phyloP scores from a whole-genome alignment of 2,329 filamentous ascomycete species.

The Neurospora sp. region DNA sequence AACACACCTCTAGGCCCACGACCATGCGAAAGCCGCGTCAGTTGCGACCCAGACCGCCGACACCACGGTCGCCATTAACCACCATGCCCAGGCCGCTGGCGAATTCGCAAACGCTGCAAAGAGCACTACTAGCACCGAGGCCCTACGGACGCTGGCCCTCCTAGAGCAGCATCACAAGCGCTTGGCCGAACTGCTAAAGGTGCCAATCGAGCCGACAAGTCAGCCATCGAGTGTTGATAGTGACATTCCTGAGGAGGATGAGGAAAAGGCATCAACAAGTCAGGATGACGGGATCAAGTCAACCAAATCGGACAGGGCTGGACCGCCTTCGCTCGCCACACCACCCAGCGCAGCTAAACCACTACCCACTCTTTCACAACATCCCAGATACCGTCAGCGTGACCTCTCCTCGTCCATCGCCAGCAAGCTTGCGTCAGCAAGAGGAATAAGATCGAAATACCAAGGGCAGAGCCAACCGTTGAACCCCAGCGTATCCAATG shows the following conservation, averaged over 20 bases:
- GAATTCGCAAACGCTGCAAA: slow-evolving; percentile 81
- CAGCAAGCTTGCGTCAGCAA: slow-evolving; percentile 75
- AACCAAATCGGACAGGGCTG: slow-evolving; percentile 3
- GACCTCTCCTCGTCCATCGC: slow-evolving; percentile 76
- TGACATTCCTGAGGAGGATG: slow-evolving; percentile 25
- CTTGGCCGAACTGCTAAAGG: slow-evolving; percentile 71
- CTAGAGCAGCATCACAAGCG: slow-evolving; percentile 81
- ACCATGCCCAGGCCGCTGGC: slow-evolving; percentile 78
- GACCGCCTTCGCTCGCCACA: slow-evolving; percentile 5
- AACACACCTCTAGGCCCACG: slow-evolving; percentile 54
- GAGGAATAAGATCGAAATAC: slow-evolving; percentile 61
- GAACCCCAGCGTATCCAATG: slow-evolving; percentile 62
- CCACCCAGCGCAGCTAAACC: slow-evolving; percentile 20
- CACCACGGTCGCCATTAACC: slow-evolving; percentile 72
- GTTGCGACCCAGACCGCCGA: slow-evolving; percentile 64
- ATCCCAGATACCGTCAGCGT: slow-evolving; percentile 47
- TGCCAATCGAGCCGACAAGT: slow-evolving; percentile 45
- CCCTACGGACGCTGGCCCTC: slow-evolving; percentile 70
- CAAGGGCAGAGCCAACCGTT: slow-evolving; percentile 49
- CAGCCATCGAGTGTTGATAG: slow-evolving; percentile 26
- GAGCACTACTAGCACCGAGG: slow-evolving; percentile 58
- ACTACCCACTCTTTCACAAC: slow-evolving; percentile 28
- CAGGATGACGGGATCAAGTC: slow-evolving; percentile 14
- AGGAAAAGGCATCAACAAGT: slow-evolving; percentile 23
- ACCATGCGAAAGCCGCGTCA: slow-evolving; percentile 78